Base-by-base conservation (phyloP, 768 basidiomycete species). In the Hericium alpestre region DNA sequence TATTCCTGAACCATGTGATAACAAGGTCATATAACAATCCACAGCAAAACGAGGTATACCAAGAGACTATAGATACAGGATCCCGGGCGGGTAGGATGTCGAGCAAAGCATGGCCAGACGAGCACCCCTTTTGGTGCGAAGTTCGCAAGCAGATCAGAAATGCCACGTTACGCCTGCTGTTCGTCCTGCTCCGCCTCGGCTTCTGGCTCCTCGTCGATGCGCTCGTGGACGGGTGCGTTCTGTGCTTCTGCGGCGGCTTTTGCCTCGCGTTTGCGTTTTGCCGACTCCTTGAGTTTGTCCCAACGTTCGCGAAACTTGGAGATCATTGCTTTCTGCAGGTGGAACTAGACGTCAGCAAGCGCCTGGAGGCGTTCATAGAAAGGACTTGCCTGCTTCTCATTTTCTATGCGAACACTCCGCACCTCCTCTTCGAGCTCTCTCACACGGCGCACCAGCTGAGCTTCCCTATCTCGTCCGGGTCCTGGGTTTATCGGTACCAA, bases 231-330 rank as follows among this genome's bases (percentile, higher is more conserved):
- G 32, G 63, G 75, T 3, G 65, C 65, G 16, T 71, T 73, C 20
- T 76, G 78, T 16, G 77, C 76, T 9, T 78, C 79, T 1, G 76
- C 79, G 54, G 81, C 82, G 13, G 72, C 76, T 63, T 78, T 80
- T 53, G 83, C 84, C 65, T 88, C 86, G 67, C 90, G 88, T 73
- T 92, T 91, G 59, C 86, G 82, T 69, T 84, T 90, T 8, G 89
- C 86, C 25, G 86, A 87, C 65, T 93, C 91, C 67, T 93, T 93
- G 56, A 93, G 73, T 68, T 90, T 91, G 67, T 89, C 87, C 90
- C 90, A 93, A 41, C 88, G 78, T 70, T 92, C 90, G 25, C 86
- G 81, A 70, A 88, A 92, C 64, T 87, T 86, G 20, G 77, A 74
- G 61, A 91, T 90, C 80, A 90, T 87, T 11, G 81, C 74, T 82